Conservation (phyloP, 257 asterid genomes). For the Fraxinus anomala region DNA sequence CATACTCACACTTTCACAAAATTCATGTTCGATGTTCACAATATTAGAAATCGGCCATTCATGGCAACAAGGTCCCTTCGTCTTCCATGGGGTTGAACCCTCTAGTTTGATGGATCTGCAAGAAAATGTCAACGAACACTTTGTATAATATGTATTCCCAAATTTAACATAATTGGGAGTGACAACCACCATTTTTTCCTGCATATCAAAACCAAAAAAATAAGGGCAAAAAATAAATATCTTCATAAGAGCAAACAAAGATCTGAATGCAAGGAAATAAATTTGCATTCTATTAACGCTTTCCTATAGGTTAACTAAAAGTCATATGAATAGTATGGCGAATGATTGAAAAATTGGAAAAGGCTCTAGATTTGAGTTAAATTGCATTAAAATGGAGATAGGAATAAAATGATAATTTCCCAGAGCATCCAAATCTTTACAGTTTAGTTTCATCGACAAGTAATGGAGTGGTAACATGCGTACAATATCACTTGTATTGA, state of each 20-base stretch:
- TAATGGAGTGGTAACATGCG: constrained; percentile 17
- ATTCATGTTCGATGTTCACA: constrained; percentile 44
- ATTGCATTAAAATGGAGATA: not conserved
- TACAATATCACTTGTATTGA: constrained; percentile 39
- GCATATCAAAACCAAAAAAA: constrained; percentile 27
- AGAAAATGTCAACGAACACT: constrained; percentile 59
- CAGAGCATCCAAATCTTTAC: constrained; percentile 5
- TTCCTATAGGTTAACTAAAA: not conserved
- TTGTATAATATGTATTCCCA: constrained; percentile 40
- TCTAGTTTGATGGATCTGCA: constrained; percentile 49
- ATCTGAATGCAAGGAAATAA: not conserved
- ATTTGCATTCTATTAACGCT: not conserved
- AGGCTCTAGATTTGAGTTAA: constrained; percentile 11
- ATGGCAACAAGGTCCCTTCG: constrained; percentile 30
- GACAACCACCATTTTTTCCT: constrained; percentile 64
- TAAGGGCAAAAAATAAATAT: constrained; percentile 9
- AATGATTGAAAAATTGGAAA: constrained; percentile 1
- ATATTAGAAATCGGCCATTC: constrained; percentile 58
- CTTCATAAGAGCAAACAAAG: constrained; percentile 22
- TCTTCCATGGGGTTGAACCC: constrained; percentile 40
- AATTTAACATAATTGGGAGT: constrained; percentile 53
- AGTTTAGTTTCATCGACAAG: constrained; percentile 6
- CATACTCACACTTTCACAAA: constrained; percentile 59
- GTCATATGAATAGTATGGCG: not conserved
- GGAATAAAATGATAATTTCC: constrained; percentile 6